These are phyloP conservation scores for Wickerhamiella kazuoi DNA, from an alignment of 805 yeast species.

Conservation along the genomic window DNA sequence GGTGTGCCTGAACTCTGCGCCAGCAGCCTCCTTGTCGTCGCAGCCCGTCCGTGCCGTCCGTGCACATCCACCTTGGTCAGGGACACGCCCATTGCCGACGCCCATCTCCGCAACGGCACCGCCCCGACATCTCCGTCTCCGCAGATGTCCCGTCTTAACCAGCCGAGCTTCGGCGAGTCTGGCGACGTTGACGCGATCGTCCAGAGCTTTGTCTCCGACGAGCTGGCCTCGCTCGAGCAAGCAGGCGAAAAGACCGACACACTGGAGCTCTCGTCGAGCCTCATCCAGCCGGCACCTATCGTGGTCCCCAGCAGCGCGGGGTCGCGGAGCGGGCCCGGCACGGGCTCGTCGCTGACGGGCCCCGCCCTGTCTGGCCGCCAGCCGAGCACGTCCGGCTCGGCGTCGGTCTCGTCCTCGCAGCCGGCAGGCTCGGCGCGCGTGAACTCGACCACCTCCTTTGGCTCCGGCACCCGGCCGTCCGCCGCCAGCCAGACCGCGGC, in stretches of 20 bases:
- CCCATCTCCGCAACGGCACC: too few relatives aligned
- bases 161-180: too few relatives aligned
- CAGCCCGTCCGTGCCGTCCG: too few relatives aligned
- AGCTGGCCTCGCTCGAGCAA: conserved; percentile 19
- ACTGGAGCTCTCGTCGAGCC: conserved; percentile 12
- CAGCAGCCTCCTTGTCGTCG: too few relatives aligned
- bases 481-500: background rate
- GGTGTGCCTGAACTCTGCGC: too few relatives aligned
- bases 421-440: background rate
- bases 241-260: conserved; percentile 14
- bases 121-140: too few relatives aligned
- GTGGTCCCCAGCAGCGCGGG: background rate
- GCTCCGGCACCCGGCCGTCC: background rate
- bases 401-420: background rate
- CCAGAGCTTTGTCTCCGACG: conserved; percentile 17
- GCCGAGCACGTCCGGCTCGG: background rate
- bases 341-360: background rate
- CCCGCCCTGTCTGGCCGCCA: background rate
- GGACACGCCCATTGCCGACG: background rate
- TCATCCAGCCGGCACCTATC: conserved; percentile 1
- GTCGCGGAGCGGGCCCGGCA: background rate
- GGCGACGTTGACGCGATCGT: conserved; percentile 18
- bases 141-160: too few relatives aligned
- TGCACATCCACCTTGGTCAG: too few relatives aligned
- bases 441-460: background rate